Base-by-base conservation (phyloP, 164 flowering plant species). In the Umbellularia californica region DNA sequence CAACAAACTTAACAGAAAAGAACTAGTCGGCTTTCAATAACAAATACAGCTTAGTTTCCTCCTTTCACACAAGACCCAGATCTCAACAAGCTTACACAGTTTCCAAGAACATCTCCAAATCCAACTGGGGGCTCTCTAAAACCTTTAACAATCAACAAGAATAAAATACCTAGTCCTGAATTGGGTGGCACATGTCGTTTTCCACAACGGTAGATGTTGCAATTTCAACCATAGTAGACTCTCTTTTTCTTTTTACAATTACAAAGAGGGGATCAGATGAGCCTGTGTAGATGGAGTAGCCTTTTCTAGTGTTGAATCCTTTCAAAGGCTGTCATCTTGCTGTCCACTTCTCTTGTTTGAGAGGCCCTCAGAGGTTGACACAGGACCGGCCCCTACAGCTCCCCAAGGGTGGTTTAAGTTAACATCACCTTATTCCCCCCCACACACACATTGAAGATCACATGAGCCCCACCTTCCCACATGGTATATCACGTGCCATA, bases 301-400 rank as follows among this genome's bases (percentile, higher is more conserved):
- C 66, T 76, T 76, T 70, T 71, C 55, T 17, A 70, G 9, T 22
- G 20, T 10, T 25, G 13, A 20, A 23, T 70, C 28, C 73, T 24
- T 17, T 33, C 73, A 72, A 33, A 72, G 81, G 80, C 79, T 81
- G 80, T 75, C 83, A 77, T 70, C 72, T 75, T 66, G 25, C 73
- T 80, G 81, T 65, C 80, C 77, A 72, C 83, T 65, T 81, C 74
- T 47, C 47, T 65, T 71, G 75, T 41, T 30, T 5, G 28, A 52
- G 50, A 74, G 66, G 70, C 72, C 70, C 69, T 30, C 28, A 51
- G 23, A 72, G 27, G 30, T 15, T 6, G 28, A 67, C 69, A 9
- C n/a, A 67, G 23, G 19, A 41, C 68, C 72, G 83, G 82, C 77
- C 85, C 84, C 83, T 79, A 78, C 76, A 55, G 55, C 4, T 28